Percentiles rank a stretch among this genome's conserved stretches.
phyloP scores from a whole-genome alignment of 495 filamentous ascomycete species.

The Penicillium arizonense region DNA sequence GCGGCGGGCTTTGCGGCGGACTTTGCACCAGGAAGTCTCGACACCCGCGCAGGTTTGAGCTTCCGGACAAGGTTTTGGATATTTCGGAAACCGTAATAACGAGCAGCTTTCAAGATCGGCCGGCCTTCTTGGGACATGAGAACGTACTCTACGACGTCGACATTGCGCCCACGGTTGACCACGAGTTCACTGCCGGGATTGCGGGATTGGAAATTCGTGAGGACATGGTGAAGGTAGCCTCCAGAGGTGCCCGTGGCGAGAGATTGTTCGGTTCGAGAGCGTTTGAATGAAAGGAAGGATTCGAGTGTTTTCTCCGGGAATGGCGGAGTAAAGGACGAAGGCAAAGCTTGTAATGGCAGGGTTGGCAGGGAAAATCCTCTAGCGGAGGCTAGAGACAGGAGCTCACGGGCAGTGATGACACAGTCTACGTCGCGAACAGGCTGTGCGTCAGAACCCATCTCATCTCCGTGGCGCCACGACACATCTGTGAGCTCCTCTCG shows the following conservation, averaged over 20 bases:
- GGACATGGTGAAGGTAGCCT: constrained; percentile 81
- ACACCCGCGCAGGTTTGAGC: constrained; percentile 73
- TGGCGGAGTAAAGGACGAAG: constrained; percentile 26
- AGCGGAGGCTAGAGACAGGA: constrained; percentile 81
- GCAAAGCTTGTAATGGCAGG: constrained; percentile 57
- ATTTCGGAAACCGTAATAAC: constrained; percentile 96
- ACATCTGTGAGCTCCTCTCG: constrained; percentile 85
- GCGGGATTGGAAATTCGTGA: constrained; percentile 64
- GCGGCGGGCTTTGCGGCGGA: constrained; percentile 21
- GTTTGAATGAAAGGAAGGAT: constrained; percentile 61
- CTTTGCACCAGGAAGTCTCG: constrained; percentile 74
- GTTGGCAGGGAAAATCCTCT: constrained; percentile 69
- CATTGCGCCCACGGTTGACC: constrained; percentile 76
- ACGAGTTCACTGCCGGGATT: constrained; percentile 67
- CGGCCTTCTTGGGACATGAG: constrained; percentile 54
- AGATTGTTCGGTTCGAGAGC: constrained; percentile 23
- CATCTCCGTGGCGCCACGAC: constrained; percentile 54
- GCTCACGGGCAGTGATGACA: constrained; percentile 92
- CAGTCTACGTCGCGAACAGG: constrained; percentile 90
- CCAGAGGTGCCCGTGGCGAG: constrained; percentile 71
- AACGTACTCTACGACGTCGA: constrained; percentile 82
- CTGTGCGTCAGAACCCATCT: constrained; percentile 27
- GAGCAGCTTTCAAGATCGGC: constrained; percentile 72
- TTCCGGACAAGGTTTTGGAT: constrained; percentile 95
- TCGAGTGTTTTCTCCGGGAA: constrained; percentile 73